Evolutionary conservation across 768 basidiomycete genomes (phyloP), one percentile per base, ranked within the genome.

Genomic region (Phlegmacium glaucopus): DNA sequence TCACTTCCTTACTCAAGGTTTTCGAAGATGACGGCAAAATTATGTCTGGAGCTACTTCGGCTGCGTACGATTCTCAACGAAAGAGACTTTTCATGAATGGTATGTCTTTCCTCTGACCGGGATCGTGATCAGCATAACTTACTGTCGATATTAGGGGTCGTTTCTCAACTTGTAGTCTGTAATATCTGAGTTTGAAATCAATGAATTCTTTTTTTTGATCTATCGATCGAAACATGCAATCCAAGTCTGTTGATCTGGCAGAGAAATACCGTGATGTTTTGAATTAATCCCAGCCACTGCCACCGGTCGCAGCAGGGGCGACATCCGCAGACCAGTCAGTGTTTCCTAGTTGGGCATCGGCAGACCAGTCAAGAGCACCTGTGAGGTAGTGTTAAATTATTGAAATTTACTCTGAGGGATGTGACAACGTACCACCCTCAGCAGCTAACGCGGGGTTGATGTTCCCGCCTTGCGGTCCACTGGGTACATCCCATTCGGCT

Each of bases 281-380:
- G 44, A 41, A 54, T 50, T 53, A 74, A 62, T 73, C 71, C 73
- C 73, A 74, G 28, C 73, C 72, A 36, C 61, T 48, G 30, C 51
- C 46, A 27, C 65, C 69, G 48, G 64, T 47, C 26, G 63, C 60
- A 43, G 64, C 56, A 32, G 61, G 51, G 3, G 67, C 58, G 38
- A 71, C 72, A 43, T 94, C 93, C 50, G 92, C 91, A 59, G 90
- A 72, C 94, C 94, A 96, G 75, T 95, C 93, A 42, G 78, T 72
- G 25, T 77, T 65, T 40, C 72, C 72, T 41, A 72, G 67, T 49
- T 76, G 67, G 42, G 75, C 61, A 29, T 91, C 87, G 12, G 87
- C 86, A 53, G 83, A 70, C 91, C 91, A 94, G 74, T 94, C 91
- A 61, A 94, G 83, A 52, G 78, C 82, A 64, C 77, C 84, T 83